Evolutionary conservation across 495 filamentous ascomycete species (phyloP).

Genomic region (Penicillium argentinense): DNA sequence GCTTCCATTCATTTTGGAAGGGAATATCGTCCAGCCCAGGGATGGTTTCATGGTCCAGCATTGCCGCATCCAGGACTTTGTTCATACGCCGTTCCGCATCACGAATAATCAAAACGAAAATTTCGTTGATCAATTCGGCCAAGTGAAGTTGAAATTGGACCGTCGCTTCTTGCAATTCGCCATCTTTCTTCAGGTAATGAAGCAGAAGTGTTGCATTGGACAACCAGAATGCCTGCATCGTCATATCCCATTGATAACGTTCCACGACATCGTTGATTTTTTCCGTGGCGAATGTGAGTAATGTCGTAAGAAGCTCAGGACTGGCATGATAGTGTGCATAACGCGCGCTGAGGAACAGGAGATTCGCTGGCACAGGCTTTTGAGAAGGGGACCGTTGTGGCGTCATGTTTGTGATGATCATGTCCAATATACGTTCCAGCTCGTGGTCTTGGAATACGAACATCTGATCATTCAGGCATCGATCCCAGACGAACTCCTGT

Average conservation of each 20-base stretch:
- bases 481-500: slow-evolving; percentile 96
- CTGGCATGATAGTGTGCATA: slow-evolving; percentile 98
- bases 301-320: slow-evolving; percentile 73
- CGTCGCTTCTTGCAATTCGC: slow-evolving; percentile 76
- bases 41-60: slow-evolving; percentile 98
- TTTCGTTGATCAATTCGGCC: slow-evolving; percentile 95
- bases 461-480: slow-evolving; percentile 97
- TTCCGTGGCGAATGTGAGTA: slow-evolving; percentile 85
- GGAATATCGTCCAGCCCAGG: slow-evolving; percentile 94
- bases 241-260: slow-evolving; percentile 98
- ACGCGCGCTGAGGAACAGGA: slow-evolving; percentile 90
- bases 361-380: slow-evolving; percentile 95
- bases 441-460: slow-evolving; percentile 98
- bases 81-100: slow-evolving; percentile 98
- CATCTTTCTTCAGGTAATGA: slow-evolving; percentile 96
- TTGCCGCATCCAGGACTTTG: slow-evolving; percentile 86
- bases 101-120: slow-evolving; percentile 96
- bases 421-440: slow-evolving; percentile 83
- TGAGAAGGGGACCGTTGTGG: slow-evolving; percentile 93
- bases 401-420: slow-evolving; percentile 98
- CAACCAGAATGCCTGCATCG: slow-evolving; percentile 96
- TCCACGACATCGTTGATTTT: slow-evolving; percentile 97
- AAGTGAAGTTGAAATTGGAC: slow-evolving; percentile 89
- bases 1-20: slow-evolving; percentile 97
- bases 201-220: slow-evolving; percentile 94